Percentiles rank a stretch among this genome's conserved stretches.
Conservation (phyloP, 768 basidiomycete genomes). For the Calvatia gigantea region DNA sequence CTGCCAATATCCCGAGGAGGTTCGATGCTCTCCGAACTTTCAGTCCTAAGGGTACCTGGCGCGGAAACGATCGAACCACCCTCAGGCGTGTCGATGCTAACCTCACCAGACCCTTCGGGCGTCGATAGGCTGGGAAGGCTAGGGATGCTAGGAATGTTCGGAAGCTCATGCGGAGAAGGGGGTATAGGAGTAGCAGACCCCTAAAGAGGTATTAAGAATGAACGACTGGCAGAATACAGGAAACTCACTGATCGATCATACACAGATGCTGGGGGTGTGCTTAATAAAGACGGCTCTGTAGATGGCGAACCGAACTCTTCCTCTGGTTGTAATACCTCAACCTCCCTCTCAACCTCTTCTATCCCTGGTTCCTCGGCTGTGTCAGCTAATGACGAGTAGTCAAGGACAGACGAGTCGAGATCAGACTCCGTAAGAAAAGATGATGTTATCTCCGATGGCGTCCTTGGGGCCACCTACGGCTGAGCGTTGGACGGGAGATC, state of each 20-base stretch:
- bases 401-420: constrained; percentile 14
- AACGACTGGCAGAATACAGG: neutral
- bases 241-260: constrained; percentile 32
- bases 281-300: constrained; percentile 57
- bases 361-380: constrained; percentile 17
- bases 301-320: constrained; percentile 27
- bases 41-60: constrained; percentile 25
- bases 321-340: constrained; percentile 13
- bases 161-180: constrained; percentile 11
- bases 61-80: constrained; percentile 20
- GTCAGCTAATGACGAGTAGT: constrained; percentile 31
- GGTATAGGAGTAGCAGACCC: constrained; percentile 19
- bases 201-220: constrained; percentile 9
- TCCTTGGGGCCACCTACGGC: constrained; percentile 20
- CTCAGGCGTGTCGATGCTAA: constrained; percentile 37
- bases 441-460: constrained; percentile 31
- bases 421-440: constrained; percentile 44
- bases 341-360: constrained; percentile 12
- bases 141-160: constrained; percentile 18
- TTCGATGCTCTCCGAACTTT: constrained; percentile 42
- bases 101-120: constrained; percentile 35
- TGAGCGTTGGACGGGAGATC: neutral
- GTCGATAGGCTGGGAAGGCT: constrained; percentile 22
- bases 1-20: constrained; percentile 39
- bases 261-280: constrained; percentile 30